Evolutionary conservation across 306 rosid species (phyloP), one percentile per base, ranked within the genome.

Genomic region (Benincasa hispida): DNA sequence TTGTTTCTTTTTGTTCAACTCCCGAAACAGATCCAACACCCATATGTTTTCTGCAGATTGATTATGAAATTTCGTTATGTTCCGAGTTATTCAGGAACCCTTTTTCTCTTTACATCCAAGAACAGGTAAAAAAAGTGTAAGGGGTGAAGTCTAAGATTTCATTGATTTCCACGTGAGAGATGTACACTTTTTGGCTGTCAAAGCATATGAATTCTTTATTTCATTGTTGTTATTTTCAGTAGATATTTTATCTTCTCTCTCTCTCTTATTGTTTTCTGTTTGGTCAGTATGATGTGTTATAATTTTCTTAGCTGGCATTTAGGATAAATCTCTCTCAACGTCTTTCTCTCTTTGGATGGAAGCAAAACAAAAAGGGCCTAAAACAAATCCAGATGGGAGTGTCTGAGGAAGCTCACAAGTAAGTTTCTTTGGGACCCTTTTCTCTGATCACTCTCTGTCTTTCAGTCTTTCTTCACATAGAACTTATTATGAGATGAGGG

Each of bases 341-440:
- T 41, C n/a, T 67, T 66, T 66, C 55, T 72, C 60, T 27, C 42
- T 72, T 47, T 19, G 27, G 56, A 72, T 50, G 60, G 76, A 72
- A 72, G 76, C 76, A 72, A 50, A 72, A 28, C 76, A 72, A 50
- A 72, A 28, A 70, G 39, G 56, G n/a, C 22, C 21, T 12, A 42
- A 69, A 69, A 72, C 76, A 72, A 48, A 50, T 15, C 42, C 76
- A 50, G 39, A 50, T 30, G 76, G 76, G 76, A 18, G 76, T 50
- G 60, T 50, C 76, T 17, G 7, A 70, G 34, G 32, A 30, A 39
- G 74, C 75, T 70, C 39, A 70, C 75, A 18, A 72, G 60, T 72
- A 72, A 50, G 76, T 72, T 50, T 72, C 76, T n/a, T 50, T 50
- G 60, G 76, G 76, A 50, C 76, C 76, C 60, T 1, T 50, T 24